Percentiles rank a stretch among this genome's conserved stretches.
Conservation (phyloP, 768 basidiomycete species). For the Galerina marginata region DNA sequence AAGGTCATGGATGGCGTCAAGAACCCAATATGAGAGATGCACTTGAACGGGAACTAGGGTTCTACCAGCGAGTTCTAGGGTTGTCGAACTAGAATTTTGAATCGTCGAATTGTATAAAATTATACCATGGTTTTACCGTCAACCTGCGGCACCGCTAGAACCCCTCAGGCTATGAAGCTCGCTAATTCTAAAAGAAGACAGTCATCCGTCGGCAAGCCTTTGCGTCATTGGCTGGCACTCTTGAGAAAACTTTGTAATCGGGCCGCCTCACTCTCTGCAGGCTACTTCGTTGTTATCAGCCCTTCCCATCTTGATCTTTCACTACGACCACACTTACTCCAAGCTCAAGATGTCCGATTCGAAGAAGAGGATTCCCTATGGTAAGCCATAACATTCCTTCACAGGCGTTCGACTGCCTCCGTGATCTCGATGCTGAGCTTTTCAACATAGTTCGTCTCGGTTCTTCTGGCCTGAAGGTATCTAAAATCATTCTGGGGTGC, state of each 20-base stretch:
- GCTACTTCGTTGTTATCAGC: too few species aligned
- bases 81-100: slow-evolving; percentile 23
- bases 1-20: slow-evolving; percentile 70
- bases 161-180: too few species aligned
- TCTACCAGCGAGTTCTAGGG: slow-evolving; percentile 55
- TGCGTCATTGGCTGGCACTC: too few species aligned
- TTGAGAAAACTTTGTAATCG: too few species aligned
- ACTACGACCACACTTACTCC: too few species aligned
- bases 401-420: not conserved
- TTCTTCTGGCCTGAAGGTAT: slow-evolving; percentile 63
- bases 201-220: too few species aligned
- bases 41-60: slow-evolving; percentile 55
- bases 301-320: too few species aligned
- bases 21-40: slow-evolving; percentile 59
- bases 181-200: too few species aligned
- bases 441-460: slow-evolving; percentile 45
- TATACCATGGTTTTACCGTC: too few species aligned
- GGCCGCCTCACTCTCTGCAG: too few species aligned
- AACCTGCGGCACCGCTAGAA: too few species aligned
- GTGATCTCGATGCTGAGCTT: not conserved
- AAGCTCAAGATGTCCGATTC: not conserved
- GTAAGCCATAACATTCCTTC: slow-evolving; percentile 11
- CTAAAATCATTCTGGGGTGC: slow-evolving; percentile 65
- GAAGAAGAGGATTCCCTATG: slow-evolving; percentile 31
- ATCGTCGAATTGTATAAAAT: not conserved